A percentile compares a stretch with the other conserved stretches of the same genome.
Conservation (phyloP, 2,329 filamentous ascomycete genomes). For the Ceratocystis cacaofunesta region DNA sequence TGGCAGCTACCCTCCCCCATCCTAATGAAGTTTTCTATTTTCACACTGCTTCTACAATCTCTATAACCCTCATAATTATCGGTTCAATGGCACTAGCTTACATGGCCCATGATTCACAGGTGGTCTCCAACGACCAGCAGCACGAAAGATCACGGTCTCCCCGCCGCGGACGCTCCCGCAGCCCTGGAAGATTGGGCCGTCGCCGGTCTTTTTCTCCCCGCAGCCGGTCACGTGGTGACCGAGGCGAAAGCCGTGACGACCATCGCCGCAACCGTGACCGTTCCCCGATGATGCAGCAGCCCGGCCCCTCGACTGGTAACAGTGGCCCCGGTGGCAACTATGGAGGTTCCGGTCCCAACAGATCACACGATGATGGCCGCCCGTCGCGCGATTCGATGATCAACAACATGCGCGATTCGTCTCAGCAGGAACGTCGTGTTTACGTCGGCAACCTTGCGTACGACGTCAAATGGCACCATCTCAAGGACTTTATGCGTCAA, state of each 20-base stretch:
- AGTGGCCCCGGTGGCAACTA: conserved; percentile 53
- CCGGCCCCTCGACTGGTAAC: conserved; percentile 51
- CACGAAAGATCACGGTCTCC: conserved; percentile 73
- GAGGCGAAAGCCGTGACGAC: conserved; percentile 51
- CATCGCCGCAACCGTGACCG: conserved; percentile 61
- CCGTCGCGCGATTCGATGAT: conserved; percentile 90
- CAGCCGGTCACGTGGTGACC: conserved; percentile 51
- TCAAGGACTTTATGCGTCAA: conserved; percentile 99
- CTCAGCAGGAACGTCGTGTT: conserved; percentile 96
- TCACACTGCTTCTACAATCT: background rate
- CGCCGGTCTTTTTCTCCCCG: conserved; percentile 68
- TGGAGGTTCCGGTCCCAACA: conserved; percentile 45
- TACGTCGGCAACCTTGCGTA: conserved; percentile 98
- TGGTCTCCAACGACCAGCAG: conserved; percentile 32
- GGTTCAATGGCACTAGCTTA: background rate
- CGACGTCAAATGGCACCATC: conserved; percentile 99
- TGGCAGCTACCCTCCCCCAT: background rate
- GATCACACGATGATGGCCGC: conserved; percentile 70
- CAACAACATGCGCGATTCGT: conserved; percentile 81
- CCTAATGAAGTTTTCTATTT: background rate
- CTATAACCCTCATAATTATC: too few relatives aligned
- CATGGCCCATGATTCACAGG: conserved; percentile 6
- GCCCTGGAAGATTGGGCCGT: conserved; percentile 52
- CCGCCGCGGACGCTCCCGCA: conserved; percentile 69
- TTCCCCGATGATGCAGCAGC: conserved; percentile 54